Base-by-base conservation (phyloP, 768 basidiomycete genomes). In the Termitomyces sp. region DNA sequence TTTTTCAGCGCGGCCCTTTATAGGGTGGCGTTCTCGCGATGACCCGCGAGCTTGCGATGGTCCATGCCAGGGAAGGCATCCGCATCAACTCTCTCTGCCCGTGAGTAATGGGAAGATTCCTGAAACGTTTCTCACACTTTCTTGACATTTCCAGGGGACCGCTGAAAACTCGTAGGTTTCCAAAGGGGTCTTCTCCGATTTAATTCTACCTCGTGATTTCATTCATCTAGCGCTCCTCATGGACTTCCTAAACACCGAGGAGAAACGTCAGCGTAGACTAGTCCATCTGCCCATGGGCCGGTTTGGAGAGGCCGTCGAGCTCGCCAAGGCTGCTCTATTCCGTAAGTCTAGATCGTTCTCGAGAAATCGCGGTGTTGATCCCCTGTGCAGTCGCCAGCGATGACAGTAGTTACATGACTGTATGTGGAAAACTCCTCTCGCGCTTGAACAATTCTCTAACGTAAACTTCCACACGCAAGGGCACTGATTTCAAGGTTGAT, bases 11-110 rank as follows among this genome's bases (percentile, higher is more conserved):
- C n/a, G 29, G 51, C 22, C 41, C 55, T 54, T 53, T 29, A 44
- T 63, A 92, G 87, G 96, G 97, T 61, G 97, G 88, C 33, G 97
- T 98, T n/a, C 85, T 99, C 47, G 92, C 97, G 4, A 95, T 99
- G 94, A 96, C 94, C 16, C 86, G 97, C 39, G 97, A 99, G 69
- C 80, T 98, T 33, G 97, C 97, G 0, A 95, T 98, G 85, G 91
- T 98, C 0, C 97, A 99, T 72, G 97, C 97, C 45, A 81, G 89
- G 60, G 97, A 99, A 77, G 96, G 96, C 50, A 98, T 99, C 67
- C 87, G 97, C 29, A 65, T 98, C 72, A 99, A 99, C 75, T 86
- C 94, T 12, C 82, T 99, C 58, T 98, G 95, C 82, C 97, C 95
- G 90, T 94, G 73, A 68, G 91, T 78, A 12, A 33, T 28, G 18